Evolutionary conservation across 2,329 filamentous ascomycete genomes (phyloP), one percentile per base, ranked within the genome.

Genomic region (Fusarium udum): DNA sequence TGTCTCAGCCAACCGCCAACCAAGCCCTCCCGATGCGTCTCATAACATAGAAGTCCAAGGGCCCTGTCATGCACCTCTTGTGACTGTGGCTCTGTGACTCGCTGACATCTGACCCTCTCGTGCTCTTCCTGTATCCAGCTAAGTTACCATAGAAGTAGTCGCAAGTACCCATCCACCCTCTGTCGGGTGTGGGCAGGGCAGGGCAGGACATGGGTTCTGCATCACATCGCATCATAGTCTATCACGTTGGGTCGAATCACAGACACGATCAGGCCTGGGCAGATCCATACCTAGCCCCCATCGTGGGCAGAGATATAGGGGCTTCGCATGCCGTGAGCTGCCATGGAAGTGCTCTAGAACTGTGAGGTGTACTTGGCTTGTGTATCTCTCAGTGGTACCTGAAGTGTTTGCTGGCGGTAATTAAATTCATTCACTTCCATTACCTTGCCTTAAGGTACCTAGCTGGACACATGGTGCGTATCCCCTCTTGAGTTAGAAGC

Each of bases 21-120:
- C 59, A 36, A 72, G 43, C 52, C 59, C 43, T 72, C 42, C 59
- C 55, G 46, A 16, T 60, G 58, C 45, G 66, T 71, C 71, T 73
- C 70, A 71, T 66, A 63, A 24, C 70, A 48, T 48, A 26, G 45
- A 39, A 73, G 65, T 34, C 59, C 58, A 69, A 31, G 31, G 31
- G 40, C 61, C 61, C 45, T 52, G 49, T 61, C 62, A 64, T 62
- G 51, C 60, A 62, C 53, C 68, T 74, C 71, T 74, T 74, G 71
- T 74, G 67, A 74, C 67, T 74, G 67, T 74, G 63, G 59, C 56
- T 74, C 64, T 74, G 71, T 72, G 71, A 74, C 71, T 74, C 60
- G 71, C 61, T 55, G 68, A 65, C 71, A 74, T 74, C 67, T 74
- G 71, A 74, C 71, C 71, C 63, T 74, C 59, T 60, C 68, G 42